Conservation (phyloP, 768 basidiomycete species). For the Mycena sanguinolenta region DNA sequence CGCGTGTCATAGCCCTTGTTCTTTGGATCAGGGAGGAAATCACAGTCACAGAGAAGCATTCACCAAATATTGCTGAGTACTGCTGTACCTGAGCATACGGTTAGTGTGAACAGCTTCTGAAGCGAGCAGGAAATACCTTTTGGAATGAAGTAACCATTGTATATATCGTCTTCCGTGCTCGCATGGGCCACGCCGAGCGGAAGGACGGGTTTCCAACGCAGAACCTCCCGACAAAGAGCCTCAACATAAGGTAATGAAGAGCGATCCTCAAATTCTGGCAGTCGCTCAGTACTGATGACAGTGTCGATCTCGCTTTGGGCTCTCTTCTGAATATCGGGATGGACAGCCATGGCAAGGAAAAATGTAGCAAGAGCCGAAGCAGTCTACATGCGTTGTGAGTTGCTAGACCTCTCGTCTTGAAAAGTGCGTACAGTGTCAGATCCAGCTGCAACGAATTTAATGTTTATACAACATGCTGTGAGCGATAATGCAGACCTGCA, state of each 20-base stretch:
- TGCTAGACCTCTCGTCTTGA: not conserved
- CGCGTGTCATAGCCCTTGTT: conserved; percentile 42
- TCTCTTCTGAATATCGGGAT: conserved; percentile 43
- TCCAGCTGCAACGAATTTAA: conserved; percentile 31
- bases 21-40: not conserved
- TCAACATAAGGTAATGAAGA: conserved; percentile 29
- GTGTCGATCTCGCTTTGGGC: conserved; percentile 47
- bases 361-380: not conserved
- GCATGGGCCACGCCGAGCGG: conserved; percentile 37
- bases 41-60: not conserved
- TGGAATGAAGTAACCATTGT: conserved; percentile 49
- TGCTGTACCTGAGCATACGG: conserved; percentile 13
- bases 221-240: conserved; percentile 33
- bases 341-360: conserved; percentile 43
- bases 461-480: not conserved
- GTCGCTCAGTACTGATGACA: conserved; percentile 44
- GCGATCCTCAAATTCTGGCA: conserved; percentile 47
- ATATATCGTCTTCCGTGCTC: conserved; percentile 44
- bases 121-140: conserved; percentile 35
- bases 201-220: conserved; percentile 32
- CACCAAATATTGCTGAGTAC: conserved; percentile 55
- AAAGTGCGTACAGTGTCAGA: conserved; percentile 36
- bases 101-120: not conserved
- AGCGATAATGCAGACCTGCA: conserved; percentile 39
- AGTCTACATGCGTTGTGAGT: not conserved